A percentile compares a stretch with the other conserved stretches of the same genome.
phyloP scores from a whole-genome alignment of 2,329 filamentous ascomycete genomes.

The Trichoderma sp. region DNA sequence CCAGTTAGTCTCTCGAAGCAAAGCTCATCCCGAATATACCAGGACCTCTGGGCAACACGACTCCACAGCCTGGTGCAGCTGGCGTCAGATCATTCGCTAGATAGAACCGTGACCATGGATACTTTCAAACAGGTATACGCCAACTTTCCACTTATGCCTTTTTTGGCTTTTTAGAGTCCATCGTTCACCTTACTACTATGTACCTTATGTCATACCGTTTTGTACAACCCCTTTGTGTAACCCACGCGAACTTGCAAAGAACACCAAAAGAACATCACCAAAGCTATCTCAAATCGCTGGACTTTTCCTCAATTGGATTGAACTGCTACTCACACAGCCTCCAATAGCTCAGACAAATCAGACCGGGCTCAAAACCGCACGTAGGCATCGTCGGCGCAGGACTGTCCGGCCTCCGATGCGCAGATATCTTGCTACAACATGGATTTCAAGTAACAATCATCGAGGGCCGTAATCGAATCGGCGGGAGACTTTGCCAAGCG shows the following conservation, averaged over 20 bases:
- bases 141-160: background rate
- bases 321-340: conserved; percentile 18
- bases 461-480: conserved; percentile 68
- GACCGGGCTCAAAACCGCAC: conserved; percentile 49
- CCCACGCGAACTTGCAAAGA: background rate
- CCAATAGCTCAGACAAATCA: conserved; percentile 20
- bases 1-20: conserved; percentile 50
- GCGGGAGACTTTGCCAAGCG: conserved; percentile 64
- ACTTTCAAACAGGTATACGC: conserved; percentile 44
- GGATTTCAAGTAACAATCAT: conserved; percentile 71
- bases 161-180: background rate
- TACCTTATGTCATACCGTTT: background rate
- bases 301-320: background rate
- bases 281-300: background rate
- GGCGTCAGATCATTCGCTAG: conserved; percentile 39
- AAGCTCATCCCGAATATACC: conserved; percentile 53
- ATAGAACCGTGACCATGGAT: conserved; percentile 39
- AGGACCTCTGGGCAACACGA: conserved; percentile 51
- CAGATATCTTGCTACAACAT: conserved; percentile 66
- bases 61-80: conserved; percentile 43
- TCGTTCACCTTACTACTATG: background rate
- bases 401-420: conserved; percentile 70
- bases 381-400: conserved; percentile 73
- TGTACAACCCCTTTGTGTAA: background rate
- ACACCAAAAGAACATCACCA: background rate